These are phyloP conservation scores for Backusella tuberculispora DNA, from an alignment of 192 early-diverging fungal species.

Conservation along the genomic window DNA sequence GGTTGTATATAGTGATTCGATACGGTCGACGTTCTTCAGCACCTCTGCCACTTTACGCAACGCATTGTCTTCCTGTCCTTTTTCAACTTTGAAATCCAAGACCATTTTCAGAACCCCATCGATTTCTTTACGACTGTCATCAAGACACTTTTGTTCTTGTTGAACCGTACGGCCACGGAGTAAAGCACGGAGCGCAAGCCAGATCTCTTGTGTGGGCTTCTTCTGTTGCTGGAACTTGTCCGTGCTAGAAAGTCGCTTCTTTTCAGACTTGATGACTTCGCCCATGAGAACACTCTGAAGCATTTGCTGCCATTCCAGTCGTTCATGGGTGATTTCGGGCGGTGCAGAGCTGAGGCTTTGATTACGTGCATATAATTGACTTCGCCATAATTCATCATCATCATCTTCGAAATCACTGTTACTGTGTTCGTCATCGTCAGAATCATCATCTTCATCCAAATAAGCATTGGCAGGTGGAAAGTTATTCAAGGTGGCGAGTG, in stretches of 20 bases:
- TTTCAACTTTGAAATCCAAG: constrained; percentile 57
- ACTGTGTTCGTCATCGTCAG: constrained; percentile 17
- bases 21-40: constrained; percentile 73
- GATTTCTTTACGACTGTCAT: constrained; percentile 65
- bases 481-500: not conserved
- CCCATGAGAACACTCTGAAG: constrained; percentile 78
- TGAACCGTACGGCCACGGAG: constrained; percentile 60
- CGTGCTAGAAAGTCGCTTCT: constrained; percentile 65
- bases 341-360: constrained; percentile 23
- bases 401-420: constrained; percentile 19
- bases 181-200: constrained; percentile 72
- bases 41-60: constrained; percentile 69
- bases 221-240: constrained; percentile 46
- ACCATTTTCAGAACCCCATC: constrained; percentile 61
- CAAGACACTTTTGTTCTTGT: constrained; percentile 70
- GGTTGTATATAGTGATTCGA: constrained; percentile 80
- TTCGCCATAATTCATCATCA: constrained; percentile 25
- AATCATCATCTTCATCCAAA: constrained; percentile 14
- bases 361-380: constrained; percentile 26
- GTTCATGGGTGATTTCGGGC: constrained; percentile 61
- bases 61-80: constrained; percentile 41
- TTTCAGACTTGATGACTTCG: constrained; percentile 86
- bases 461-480: not conserved
- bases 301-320: constrained; percentile 87
- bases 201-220: constrained; percentile 60